Evolutionary conservation across 2,329 filamentous ascomycete genomes (phyloP).

Genomic region (Hypoxylon sp.): DNA sequence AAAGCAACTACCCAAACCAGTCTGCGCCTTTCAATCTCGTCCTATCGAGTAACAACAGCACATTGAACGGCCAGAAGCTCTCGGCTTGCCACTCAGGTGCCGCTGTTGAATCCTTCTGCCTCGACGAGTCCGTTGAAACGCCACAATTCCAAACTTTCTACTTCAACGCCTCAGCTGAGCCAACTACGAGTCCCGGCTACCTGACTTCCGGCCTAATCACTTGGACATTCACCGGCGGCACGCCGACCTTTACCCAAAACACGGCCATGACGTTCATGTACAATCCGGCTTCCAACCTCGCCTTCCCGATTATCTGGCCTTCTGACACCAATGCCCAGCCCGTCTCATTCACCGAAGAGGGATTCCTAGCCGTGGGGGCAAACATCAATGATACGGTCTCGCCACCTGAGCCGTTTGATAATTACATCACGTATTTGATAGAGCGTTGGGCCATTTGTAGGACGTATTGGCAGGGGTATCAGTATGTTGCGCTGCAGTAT

Average conservation of each 20-base stretch:
- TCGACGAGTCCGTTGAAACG: slow-evolving; percentile 17
- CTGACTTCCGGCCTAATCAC: slow-evolving; percentile 36
- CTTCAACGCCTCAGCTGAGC: slow-evolving; percentile 41
- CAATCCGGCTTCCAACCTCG: slow-evolving; percentile 45
- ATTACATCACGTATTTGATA: slow-evolving; percentile 33
- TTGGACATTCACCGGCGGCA: slow-evolving; percentile 40
- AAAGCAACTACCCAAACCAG: slow-evolving; percentile 39
- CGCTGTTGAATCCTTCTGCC: slow-evolving; percentile 42
- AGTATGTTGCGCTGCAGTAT: slow-evolving; percentile 45
- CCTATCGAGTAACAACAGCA: slow-evolving; percentile 41
- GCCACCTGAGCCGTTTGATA: slow-evolving; percentile 39
- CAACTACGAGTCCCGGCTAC: slow-evolving; percentile 22
- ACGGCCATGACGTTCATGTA: slow-evolving; percentile 42
- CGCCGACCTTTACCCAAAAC: slow-evolving; percentile 29
- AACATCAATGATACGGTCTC: slow-evolving; percentile 41
- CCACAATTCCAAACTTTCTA: slow-evolving; percentile 40
- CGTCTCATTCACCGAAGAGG: slow-evolving; percentile 38
- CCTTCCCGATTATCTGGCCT: slow-evolving; percentile 44
- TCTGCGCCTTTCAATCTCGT: slow-evolving; percentile 47
- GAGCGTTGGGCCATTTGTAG: slow-evolving; percentile 44
- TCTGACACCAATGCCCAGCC: slow-evolving; percentile 13
- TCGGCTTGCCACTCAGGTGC: slow-evolving; percentile 43
- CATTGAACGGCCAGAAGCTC: slow-evolving; percentile 42
- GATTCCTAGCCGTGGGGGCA: slow-evolving; percentile 38
- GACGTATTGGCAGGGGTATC: slow-evolving; percentile 45